Conservation (phyloP, 108 stramenopile genomes). For the Cylindrotheca fusiformis region DNA sequence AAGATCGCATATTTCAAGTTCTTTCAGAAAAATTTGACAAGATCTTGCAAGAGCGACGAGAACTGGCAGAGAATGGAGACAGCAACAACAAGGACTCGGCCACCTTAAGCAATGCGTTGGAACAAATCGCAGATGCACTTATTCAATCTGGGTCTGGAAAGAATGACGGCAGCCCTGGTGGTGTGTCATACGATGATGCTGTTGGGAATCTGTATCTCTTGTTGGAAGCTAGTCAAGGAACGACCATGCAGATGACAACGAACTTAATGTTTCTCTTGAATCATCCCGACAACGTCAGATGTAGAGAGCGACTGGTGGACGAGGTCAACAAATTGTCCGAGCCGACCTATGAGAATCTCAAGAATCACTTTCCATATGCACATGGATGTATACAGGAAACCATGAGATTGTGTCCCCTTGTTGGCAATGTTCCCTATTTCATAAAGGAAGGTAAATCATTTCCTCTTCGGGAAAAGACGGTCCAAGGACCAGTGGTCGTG, state of each 20-base stretch:
- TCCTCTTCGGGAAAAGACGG: no score
- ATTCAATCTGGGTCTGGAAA: not conserved
- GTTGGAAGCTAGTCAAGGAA: constrained; percentile 21
- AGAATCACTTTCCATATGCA: no score
- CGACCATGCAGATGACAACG: constrained; percentile 15
- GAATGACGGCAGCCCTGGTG: not conserved
- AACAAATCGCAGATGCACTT: constrained; percentile 13
- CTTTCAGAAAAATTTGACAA: constrained; percentile 7
- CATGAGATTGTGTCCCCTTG: no score
- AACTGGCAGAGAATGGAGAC: not conserved
- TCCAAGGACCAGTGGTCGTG: no score
- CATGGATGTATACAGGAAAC: no score
- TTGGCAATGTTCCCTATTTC: no score
- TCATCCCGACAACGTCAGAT: not conserved
- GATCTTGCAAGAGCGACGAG: not conserved
- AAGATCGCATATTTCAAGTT: not conserved
- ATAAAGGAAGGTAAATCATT: no score
- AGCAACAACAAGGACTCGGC: not conserved
- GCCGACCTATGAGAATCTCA: not conserved
- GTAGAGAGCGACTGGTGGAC: not conserved
- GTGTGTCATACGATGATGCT: not conserved
- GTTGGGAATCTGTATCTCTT: constrained; percentile 11
- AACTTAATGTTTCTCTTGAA: constrained; percentile 5
- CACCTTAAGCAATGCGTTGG: constrained; percentile 13
- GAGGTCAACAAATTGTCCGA: constrained; percentile 2